These are phyloP conservation scores for Pugionium dolabratum DNA, from an alignment of 345 rosid genomes.

Conservation along the genomic window DNA sequence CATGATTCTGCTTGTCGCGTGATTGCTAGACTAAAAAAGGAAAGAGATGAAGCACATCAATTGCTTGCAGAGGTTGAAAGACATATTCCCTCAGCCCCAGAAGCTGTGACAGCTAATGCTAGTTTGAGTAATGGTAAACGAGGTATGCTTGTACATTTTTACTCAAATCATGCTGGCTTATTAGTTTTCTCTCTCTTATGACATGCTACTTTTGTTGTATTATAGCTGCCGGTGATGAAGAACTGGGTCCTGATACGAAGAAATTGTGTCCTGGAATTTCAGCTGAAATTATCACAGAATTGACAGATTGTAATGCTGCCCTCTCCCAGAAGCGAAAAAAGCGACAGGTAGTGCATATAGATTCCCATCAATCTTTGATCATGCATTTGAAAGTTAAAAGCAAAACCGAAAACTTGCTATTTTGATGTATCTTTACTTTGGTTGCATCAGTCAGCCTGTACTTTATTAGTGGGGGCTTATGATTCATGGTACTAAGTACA, in stretches of 20 bases:
- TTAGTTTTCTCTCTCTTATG: background rate
- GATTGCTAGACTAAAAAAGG: constrained; percentile 93
- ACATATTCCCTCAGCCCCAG: constrained; percentile 57
- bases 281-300: constrained; percentile 56
- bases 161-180: too few species aligned
- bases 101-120: constrained; percentile 50
- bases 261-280: constrained; percentile 75
- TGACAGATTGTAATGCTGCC: constrained; percentile 80
- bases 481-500: too few species aligned
- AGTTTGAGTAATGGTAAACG: constrained; percentile 76
- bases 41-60: constrained; percentile 80
- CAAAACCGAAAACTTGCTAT: too few species aligned
- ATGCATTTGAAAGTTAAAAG: too few species aligned
- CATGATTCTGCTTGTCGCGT: constrained; percentile 99
- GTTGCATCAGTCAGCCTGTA: background rate
- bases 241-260: constrained; percentile 55
- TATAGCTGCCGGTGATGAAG: constrained; percentile 54
- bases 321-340: constrained; percentile 90
- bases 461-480: too few species aligned
- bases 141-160: constrained; percentile 47
- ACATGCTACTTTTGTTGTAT: constrained; percentile 19
- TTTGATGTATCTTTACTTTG: background rate
- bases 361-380: background rate
- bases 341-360: constrained; percentile 53
- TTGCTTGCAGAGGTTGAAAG: constrained; percentile 81